Percentiles rank a stretch among this genome's conserved stretches.
phyloP scores from a whole-genome alignment of 805 yeast genomes.

The Metschnikowia kofuensis region DNA sequence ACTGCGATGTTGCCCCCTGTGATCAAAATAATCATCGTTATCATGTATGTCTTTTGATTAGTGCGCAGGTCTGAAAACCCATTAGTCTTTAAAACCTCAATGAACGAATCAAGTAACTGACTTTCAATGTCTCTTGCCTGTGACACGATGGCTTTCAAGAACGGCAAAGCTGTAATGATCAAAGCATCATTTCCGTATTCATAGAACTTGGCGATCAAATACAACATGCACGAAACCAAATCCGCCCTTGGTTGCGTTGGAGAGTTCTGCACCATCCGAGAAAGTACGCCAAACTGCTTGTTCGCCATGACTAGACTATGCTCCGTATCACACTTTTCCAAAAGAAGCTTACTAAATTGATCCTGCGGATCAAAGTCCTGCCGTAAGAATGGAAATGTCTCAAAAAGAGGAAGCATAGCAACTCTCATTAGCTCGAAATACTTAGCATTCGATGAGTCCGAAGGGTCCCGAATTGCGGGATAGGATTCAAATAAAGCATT shows the following conservation, averaged over 20 bases:
- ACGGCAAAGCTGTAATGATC: constrained; percentile 49
- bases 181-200: constrained; percentile 39
- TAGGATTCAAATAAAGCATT: constrained; percentile 24
- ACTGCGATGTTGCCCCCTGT: constrained; percentile 34
- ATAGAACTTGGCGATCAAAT: constrained; percentile 56
- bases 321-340: constrained; percentile 31
- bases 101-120: constrained; percentile 27
- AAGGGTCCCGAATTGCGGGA: constrained; percentile 1
- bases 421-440: constrained; percentile 73
- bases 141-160: constrained; percentile 32
- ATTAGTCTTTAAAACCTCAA: constrained; percentile 5
- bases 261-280: constrained; percentile 61
- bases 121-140: constrained; percentile 19
- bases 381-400: constrained; percentile 57
- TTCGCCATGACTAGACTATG: constrained; percentile 44
- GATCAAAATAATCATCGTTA: constrained; percentile 34
- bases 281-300: constrained; percentile 49
- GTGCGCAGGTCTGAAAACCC: not conserved
- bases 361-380: constrained; percentile 38
- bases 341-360: constrained; percentile 22
- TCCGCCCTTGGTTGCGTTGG: constrained; percentile 66
- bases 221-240: constrained; percentile 66
- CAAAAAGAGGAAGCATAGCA: constrained; percentile 59
- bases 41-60: constrained; percentile 25
- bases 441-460: not conserved